phyloP scores from a whole-genome alignment of 495 filamentous ascomycete genomes.

The Thermochaetoides thermophila region DNA sequence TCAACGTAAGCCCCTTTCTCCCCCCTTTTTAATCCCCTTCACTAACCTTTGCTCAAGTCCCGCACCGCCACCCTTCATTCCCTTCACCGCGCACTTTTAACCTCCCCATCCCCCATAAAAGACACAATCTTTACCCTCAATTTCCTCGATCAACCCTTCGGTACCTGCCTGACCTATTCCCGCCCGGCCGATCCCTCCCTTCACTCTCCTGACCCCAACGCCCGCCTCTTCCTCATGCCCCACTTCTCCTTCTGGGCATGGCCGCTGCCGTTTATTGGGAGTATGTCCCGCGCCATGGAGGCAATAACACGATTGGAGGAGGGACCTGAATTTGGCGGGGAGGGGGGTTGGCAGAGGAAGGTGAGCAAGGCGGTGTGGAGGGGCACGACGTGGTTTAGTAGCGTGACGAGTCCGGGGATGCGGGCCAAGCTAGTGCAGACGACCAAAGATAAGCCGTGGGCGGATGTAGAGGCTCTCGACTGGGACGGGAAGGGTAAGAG shows the following conservation, averaged over 20 bases:
- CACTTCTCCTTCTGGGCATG: constrained; percentile 71
- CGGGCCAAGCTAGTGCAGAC: constrained; percentile 28
- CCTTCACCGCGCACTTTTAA: constrained; percentile 36
- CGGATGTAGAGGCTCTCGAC: constrained; percentile 33
- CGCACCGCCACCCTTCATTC: constrained; percentile 28
- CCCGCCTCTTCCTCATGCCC: constrained; percentile 53
- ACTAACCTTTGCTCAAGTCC: constrained; percentile 11
- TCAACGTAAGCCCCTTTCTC: constrained; percentile 15
- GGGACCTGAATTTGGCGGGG: not conserved
- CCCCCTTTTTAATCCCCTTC: not conserved
- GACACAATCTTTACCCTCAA: constrained; percentile 47
- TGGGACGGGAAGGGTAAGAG: constrained; percentile 14
- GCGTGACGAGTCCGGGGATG: constrained; percentile 23
- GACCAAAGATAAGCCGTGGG: constrained; percentile 27
- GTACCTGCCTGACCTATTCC: constrained; percentile 23
- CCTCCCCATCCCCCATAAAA: constrained; percentile 34
- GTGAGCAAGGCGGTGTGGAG: constrained; percentile 55
- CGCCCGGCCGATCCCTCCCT: constrained; percentile 30
- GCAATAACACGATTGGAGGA: constrained; percentile 31
- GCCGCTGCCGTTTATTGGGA: constrained; percentile 45
- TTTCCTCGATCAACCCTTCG: constrained; percentile 28
- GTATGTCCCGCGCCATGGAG: constrained; percentile 35
- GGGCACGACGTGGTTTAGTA: constrained; percentile 41
- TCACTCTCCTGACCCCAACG: constrained; percentile 24
- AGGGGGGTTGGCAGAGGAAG: constrained; percentile 32